These are phyloP conservation scores for Plenodomus tracheiphilus DNA, from an alignment of 2,329 filamentous ascomycete species.

Conservation along the genomic window DNA sequence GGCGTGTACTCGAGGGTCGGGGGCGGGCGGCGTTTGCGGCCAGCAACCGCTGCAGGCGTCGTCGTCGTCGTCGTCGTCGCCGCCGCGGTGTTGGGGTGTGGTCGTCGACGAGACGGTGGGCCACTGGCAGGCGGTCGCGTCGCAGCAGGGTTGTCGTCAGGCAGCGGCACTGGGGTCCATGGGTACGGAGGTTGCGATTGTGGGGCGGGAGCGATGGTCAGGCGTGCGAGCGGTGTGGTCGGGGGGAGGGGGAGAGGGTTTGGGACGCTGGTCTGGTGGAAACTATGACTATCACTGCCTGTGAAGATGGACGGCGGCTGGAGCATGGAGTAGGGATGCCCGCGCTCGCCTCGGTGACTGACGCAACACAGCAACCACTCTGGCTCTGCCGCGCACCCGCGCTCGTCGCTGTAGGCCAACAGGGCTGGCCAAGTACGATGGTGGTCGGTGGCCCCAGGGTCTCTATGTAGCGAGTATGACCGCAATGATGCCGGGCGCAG, in stretches of 20 bases:
- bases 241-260: conserved; percentile 1
- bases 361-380: too few species aligned
- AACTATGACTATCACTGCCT: too few species aligned
- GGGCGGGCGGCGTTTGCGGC: conserved; percentile 25
- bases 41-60: conserved; percentile 23
- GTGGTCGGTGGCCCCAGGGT: too few species aligned
- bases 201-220: neutral
- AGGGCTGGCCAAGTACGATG: neutral
- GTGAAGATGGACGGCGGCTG: conserved; percentile 22
- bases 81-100: conserved; percentile 1
- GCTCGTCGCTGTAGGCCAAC: conserved; percentile 3
- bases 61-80: conserved; percentile 1
- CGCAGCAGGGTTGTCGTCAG: conserved; percentile 14
- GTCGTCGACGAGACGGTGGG: conserved; percentile 10
- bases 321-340: conserved; percentile 12
- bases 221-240: conserved; percentile 4
- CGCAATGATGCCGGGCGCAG: neutral
- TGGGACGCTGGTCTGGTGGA: conserved; percentile 2
- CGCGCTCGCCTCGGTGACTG: conserved; percentile 1
- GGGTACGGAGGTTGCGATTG: conserved; percentile 6
- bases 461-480: conserved; percentile 1
- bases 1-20: conserved; percentile 5
- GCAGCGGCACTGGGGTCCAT: conserved; percentile 19
- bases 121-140: conserved; percentile 15
- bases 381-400: conserved; percentile 16